A percentile compares a stretch with the other conserved stretches of the same genome.
Evolutionary conservation across 2,329 filamentous ascomycete species (phyloP).

Genomic region (Fusarium mangiferae): DNA sequence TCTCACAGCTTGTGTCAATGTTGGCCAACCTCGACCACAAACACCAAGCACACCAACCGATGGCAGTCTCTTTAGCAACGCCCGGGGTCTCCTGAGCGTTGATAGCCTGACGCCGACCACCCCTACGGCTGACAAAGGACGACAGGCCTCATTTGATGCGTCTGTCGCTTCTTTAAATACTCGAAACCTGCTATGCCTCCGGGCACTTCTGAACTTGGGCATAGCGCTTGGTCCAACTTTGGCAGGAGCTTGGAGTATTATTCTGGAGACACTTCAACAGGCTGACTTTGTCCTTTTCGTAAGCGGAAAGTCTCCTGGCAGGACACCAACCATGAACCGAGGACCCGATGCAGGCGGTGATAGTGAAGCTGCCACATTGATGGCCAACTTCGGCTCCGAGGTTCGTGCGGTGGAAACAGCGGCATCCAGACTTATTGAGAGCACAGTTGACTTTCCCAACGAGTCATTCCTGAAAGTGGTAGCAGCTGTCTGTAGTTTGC

Average conservation of each 20-base stretch:
- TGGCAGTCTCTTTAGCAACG: conserved; percentile 73
- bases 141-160: conserved; percentile 68
- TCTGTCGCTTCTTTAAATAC: conserved; percentile 74
- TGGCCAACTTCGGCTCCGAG: conserved; percentile 79
- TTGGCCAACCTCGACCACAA: conserved; percentile 55
- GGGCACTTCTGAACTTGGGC: conserved; percentile 92
- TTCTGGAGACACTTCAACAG: conserved; percentile 91
- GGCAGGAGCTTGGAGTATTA: conserved; percentile 85
- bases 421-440: conserved; percentile 87
- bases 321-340: conserved; percentile 60
- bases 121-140: conserved; percentile 65
- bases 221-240: conserved; percentile 93
- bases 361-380: conserved; percentile 60
- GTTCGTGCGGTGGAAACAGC: conserved; percentile 90
- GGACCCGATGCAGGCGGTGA: conserved; percentile 61
- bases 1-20: conserved; percentile 68
- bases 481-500: conserved; percentile 76
- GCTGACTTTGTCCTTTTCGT: conserved; percentile 87
- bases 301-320: conserved; percentile 64
- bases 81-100: conserved; percentile 77
- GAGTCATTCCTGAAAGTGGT: conserved; percentile 82
- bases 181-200: conserved; percentile 87
- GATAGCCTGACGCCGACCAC: conserved; percentile 73
- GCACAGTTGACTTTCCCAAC: conserved; percentile 90
- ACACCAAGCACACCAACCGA: conserved; percentile 62